Percentiles rank a stretch among this genome's conserved stretches.
phyloP scores from a whole-genome alignment of 1,284 basidiomycete genomes.

The Puccinia horiana region DNA sequence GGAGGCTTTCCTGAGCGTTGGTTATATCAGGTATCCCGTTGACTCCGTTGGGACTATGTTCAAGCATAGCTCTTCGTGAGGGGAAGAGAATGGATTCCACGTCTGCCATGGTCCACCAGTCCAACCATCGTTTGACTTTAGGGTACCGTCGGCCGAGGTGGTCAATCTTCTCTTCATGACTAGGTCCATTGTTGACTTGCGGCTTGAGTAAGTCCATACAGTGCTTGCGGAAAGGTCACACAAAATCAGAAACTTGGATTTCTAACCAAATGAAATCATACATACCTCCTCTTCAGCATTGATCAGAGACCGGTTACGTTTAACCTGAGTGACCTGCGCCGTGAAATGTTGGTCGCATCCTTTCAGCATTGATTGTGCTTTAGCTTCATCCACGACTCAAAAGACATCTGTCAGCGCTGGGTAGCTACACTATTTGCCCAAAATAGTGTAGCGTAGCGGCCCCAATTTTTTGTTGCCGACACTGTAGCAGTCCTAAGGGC shows the following conservation, averaged over 20 bases:
- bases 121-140: not conserved
- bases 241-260: not conserved
- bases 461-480: no score
- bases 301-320: not conserved
- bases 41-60: no score
- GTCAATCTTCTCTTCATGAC: not conserved
- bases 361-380: not conserved
- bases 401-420: no score
- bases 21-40: no score
- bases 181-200: not conserved
- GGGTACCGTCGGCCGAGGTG: not conserved
- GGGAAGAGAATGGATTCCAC: not conserved
- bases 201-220: not conserved
- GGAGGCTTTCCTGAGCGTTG: no score
- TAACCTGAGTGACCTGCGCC: not conserved
- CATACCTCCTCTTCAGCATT: not conserved
- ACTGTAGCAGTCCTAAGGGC: no score
- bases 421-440: no score
- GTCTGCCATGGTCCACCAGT: slow-evolving; percentile 7
- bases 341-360: not conserved
- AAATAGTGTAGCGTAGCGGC: no score
- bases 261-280: not conserved
- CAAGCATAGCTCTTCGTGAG: not conserved
- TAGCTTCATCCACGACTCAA: no score
- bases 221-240: not conserved